These are phyloP conservation scores for Stephanocyclus meneghinianus DNA, from an alignment of 352 stramenopile genomes.

Conservation along the genomic window DNA sequence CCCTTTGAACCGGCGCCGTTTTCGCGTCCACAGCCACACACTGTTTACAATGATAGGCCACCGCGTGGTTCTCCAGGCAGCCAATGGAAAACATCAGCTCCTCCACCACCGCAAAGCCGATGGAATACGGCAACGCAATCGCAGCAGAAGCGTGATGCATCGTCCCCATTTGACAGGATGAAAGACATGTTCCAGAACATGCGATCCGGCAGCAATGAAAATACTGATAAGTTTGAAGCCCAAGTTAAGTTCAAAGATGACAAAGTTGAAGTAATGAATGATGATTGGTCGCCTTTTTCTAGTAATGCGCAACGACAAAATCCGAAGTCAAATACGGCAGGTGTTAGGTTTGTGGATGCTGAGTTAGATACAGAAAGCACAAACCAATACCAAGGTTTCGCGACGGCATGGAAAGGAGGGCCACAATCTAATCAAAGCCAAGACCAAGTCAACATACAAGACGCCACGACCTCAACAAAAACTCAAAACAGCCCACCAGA, in stretches of 20 bases:
- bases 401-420: constrained; percentile 30
- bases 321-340: constrained; percentile 3
- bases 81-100: neutral
- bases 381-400: constrained; percentile 4
- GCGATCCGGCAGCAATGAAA: neutral
- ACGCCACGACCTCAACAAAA: neutral
- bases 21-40: constrained; percentile 21
- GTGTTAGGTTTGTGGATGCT: constrained; percentile 7
- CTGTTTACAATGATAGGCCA: constrained; percentile 23
- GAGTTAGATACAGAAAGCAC: constrained; percentile 5
- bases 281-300: constrained; percentile 17
- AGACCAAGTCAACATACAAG: neutral
- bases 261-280: constrained; percentile 46
- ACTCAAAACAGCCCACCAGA: constrained; percentile 3
- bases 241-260: constrained; percentile 30
- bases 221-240: constrained; percentile 3
- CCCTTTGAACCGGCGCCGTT: constrained; percentile 38
- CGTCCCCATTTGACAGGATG: constrained; percentile 37
- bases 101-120: neutral
- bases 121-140: neutral
- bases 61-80: neutral
- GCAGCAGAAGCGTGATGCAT: neutral
- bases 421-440: constrained; percentile 1
- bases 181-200: constrained; percentile 41
- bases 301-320: constrained; percentile 5